Conservation (phyloP, 2,329 filamentous ascomycete species). For the Periconia macrospinosa region DNA sequence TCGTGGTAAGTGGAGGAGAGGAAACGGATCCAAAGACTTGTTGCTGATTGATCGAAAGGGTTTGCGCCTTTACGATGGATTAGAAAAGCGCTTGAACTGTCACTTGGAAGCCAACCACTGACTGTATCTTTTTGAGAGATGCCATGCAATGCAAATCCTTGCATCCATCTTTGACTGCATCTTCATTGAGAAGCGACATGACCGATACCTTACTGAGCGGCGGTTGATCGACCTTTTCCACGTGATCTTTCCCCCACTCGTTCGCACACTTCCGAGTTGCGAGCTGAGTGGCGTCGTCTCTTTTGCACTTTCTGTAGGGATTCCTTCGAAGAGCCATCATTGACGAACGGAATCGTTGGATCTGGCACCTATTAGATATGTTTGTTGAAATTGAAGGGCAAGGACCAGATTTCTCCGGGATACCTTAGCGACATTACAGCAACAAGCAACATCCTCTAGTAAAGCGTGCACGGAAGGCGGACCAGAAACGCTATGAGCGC, state of each 20-base stretch:
- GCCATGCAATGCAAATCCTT: not conserved
- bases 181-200: not conserved
- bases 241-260: not conserved
- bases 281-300: conserved; percentile 13
- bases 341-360: conserved; percentile 25
- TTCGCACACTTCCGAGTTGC: not conserved
- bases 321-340: conserved; percentile 31
- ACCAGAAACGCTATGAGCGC: conserved; percentile 24
- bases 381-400: conserved; percentile 18
- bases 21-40: conserved; percentile 18
- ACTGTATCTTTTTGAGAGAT: conserved; percentile 1
- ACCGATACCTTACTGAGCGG: not conserved
- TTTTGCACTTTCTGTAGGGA: conserved; percentile 27
- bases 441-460: conserved; percentile 28
- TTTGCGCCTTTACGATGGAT: conserved; percentile 2
- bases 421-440: conserved; percentile 28
- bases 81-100: not conserved
- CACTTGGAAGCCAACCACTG: not conserved
- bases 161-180: not conserved
- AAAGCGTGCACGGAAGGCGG: conserved; percentile 23
- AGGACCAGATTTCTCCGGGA: conserved; percentile 16
- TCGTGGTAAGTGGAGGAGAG: conserved; percentile 28
- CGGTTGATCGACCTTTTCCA: not conserved
- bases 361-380: conserved; percentile 16
- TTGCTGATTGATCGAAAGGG: not conserved